phyloP scores from a whole-genome alignment of 140 eudicot species.

The Oenanthe javanica region DNA sequence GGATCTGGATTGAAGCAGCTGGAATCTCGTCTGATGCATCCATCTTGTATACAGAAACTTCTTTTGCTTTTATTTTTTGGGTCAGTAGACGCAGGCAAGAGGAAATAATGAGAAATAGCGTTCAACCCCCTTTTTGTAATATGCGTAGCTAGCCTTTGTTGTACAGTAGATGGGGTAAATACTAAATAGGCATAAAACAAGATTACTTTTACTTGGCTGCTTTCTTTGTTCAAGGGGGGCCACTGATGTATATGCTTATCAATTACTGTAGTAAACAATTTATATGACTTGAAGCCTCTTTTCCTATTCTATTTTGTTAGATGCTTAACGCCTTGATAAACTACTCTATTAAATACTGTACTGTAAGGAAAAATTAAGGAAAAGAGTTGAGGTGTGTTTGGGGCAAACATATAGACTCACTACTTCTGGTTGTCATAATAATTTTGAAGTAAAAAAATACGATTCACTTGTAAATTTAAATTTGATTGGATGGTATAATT shows the following conservation, averaged over 20 bases:
- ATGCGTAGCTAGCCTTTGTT: not conserved
- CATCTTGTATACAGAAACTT: not conserved
- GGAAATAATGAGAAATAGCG: not conserved
- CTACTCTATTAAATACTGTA: not conserved
- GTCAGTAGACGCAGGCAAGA: not conserved
- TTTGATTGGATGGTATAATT: no score
- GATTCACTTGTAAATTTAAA: no score
- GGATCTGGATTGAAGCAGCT: not conserved
- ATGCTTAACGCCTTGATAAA: not conserved
- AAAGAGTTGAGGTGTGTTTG: no score
- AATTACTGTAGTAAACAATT: not conserved
- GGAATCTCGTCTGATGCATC: no score
- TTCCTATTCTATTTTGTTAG: not conserved
- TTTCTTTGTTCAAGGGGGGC: not conserved
- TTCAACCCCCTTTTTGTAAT: not conserved
- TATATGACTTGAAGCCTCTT: not conserved
- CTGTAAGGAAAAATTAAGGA: no score
- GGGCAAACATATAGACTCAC: no score
- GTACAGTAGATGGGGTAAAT: slow-evolving; percentile 1
- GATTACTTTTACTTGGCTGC: not conserved
- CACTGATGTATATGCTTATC: not conserved
- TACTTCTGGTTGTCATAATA: no score
- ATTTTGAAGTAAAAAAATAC: no score
- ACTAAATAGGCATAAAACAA: not conserved
- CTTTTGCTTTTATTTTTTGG: not conserved